A percentile compares a stretch with the other conserved stretches of the same genome.
phyloP scores from a whole-genome alignment of 2,329 filamentous ascomycete genomes.

The Boeremia exigua region DNA sequence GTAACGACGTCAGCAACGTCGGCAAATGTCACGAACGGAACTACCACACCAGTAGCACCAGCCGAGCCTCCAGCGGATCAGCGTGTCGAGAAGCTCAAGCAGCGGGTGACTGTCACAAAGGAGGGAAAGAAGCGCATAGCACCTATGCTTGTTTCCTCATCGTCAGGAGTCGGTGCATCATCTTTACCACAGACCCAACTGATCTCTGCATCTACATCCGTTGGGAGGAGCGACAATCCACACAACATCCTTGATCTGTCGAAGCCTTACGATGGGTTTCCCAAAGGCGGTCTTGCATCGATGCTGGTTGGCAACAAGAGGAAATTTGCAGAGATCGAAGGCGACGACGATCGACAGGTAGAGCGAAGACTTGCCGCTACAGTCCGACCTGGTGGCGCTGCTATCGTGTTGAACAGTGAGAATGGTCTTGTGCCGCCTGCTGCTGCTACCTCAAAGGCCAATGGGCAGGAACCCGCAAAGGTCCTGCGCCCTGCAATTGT shows the following conservation, averaged over 20 bases:
- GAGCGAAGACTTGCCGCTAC: slow-evolving; percentile 66
- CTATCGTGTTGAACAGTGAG: slow-evolving; percentile 76
- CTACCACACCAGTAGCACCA: slow-evolving; percentile 44
- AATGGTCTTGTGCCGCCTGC: slow-evolving; percentile 80
- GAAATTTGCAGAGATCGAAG: slow-evolving; percentile 75
- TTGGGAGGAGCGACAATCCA: slow-evolving; percentile 72
- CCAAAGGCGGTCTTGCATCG: slow-evolving; percentile 83
- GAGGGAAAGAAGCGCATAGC: slow-evolving; percentile 97
- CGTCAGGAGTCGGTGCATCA: slow-evolving; percentile 83
- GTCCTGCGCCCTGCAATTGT: slow-evolving; percentile 87
- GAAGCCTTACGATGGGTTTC: slow-evolving; percentile 91
- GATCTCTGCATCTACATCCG: slow-evolving; percentile 73
- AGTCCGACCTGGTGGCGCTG: slow-evolving; percentile 70
- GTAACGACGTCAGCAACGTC: slow-evolving; percentile 34
- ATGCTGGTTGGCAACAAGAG: slow-evolving; percentile 93
- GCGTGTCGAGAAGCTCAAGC: slow-evolving; percentile 76
- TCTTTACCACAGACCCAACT: slow-evolving; percentile 88
- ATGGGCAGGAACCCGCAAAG: slow-evolving; percentile 66
- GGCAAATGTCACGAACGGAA: slow-evolving; percentile 50
- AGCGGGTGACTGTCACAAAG: slow-evolving; percentile 91
- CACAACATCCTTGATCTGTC: slow-evolving; percentile 87
- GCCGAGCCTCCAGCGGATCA: slow-evolving; percentile 54
- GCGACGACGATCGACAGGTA: slow-evolving; percentile 71
- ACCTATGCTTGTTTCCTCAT: slow-evolving; percentile 83
- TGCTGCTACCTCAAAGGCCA: slow-evolving; percentile 53